phyloP scores from a whole-genome alignment of 768 basidiomycete species.

The Amanita subjunquillea region DNA sequence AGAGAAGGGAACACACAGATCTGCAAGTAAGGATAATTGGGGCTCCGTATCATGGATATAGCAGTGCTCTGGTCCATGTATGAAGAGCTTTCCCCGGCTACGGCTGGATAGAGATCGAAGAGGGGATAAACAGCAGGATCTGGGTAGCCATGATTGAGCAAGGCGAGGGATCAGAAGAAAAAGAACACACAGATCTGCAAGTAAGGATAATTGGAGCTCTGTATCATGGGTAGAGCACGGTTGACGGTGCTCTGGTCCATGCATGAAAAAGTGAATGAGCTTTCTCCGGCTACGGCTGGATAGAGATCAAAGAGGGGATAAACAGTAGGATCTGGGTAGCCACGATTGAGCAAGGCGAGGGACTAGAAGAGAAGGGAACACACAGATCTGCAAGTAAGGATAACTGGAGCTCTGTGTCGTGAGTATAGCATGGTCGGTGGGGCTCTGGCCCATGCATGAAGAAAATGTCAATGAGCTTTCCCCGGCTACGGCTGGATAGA shows the following conservation, averaged over 20 bases:
- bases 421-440: background rate
- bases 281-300: background rate
- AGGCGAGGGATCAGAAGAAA: background rate
- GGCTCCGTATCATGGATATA: background rate
- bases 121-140: constrained; percentile 11
- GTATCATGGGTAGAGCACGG: constrained; percentile 10
- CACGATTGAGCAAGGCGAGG: too few species aligned
- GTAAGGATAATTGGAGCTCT: constrained; percentile 18
- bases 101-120: constrained; percentile 14
- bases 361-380: too few species aligned
- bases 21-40: constrained; percentile 15
- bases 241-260: background rate
- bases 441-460: background rate
- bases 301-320: background rate
- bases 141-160: background rate
- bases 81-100: background rate
- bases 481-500: constrained; percentile 22
- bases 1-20: constrained; percentile 17
- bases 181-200: constrained; percentile 16
- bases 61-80: background rate
- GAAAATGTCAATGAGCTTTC: background rate
- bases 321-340: background rate
- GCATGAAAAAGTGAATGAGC: constrained; percentile 5
- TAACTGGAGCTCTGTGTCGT: constrained; percentile 8
- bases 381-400: constrained; percentile 5